These are phyloP conservation scores for Candida gigantensis DNA, from an alignment of 1,139 yeast species.

Conservation along the genomic window DNA sequence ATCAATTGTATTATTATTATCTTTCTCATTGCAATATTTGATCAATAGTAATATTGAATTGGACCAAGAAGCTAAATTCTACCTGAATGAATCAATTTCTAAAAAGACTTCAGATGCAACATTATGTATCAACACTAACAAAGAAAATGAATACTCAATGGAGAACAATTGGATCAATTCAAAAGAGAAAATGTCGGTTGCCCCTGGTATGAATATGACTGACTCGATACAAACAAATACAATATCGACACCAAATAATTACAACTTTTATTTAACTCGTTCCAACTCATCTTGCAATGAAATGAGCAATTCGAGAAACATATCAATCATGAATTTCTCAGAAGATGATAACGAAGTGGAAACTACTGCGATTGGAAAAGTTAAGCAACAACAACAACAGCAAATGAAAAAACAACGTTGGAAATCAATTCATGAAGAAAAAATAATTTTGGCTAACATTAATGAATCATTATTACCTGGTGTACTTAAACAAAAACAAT, in stretches of 20 bases:
- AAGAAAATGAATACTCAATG: constrained; percentile 7
- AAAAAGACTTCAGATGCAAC: constrained; percentile 14
- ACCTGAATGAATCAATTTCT: constrained; percentile 3
- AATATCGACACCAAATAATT: neutral
- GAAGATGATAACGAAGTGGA: constrained; percentile 7
- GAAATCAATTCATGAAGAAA: constrained; percentile 37
- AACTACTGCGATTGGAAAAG: too few species aligned
- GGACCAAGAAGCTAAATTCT: constrained; percentile 1
- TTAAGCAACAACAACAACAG: too few species aligned
- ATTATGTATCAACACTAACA: constrained; percentile 1
- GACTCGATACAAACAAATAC: constrained; percentile 1
- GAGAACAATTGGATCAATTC: constrained; percentile 10
- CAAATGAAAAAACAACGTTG: constrained; percentile 24
- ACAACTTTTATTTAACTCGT: neutral
- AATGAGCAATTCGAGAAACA: constrained; percentile 3
- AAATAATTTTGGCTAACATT: constrained; percentile 30
- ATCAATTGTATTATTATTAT: constrained; percentile 9
- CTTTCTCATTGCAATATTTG: constrained; percentile 8
- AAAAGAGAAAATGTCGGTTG: constrained; percentile 1
- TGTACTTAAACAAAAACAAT: constrained; percentile 23
- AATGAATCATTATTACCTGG: constrained; percentile 38
- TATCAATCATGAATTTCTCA: constrained; percentile 9
- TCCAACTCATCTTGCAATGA: constrained; percentile 3
- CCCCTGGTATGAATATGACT: too few species aligned
- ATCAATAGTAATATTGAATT: constrained; percentile 9